Evolutionary conservation across 768 basidiomycete genomes (phyloP).

Genomic region (Tubosaeta sp.): DNA sequence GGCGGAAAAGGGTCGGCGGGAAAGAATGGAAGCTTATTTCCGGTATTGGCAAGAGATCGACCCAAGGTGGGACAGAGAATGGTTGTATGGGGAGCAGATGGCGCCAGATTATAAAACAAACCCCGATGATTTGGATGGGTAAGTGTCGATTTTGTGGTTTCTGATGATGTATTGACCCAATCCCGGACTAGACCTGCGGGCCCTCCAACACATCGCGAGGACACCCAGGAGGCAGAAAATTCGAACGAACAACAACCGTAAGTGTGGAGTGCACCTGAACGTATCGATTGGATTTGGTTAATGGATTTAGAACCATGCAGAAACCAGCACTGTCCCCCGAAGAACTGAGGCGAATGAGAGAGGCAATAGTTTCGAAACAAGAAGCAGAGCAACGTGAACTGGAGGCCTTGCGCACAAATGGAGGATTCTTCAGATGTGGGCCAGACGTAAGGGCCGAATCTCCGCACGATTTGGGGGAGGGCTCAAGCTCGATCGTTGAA

Average conservation of each 20-base stretch:
- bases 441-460: neutral
- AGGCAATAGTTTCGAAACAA: conserved; percentile 11
- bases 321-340: conserved; percentile 1
- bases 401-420: neutral
- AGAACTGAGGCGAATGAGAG: conserved; percentile 5
- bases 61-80: conserved; percentile 20
- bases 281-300: neutral
- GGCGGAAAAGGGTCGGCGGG: conserved; percentile 22
- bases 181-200: conserved; percentile 5
- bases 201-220: conserved; percentile 1
- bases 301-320: neutral
- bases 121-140: conserved; percentile 1
- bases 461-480: neutral
- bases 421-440: neutral
- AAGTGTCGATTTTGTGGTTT: neutral
- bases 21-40: conserved; percentile 26
- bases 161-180: neutral
- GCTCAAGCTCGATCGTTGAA: neutral
- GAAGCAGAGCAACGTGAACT: conserved; percentile 13
- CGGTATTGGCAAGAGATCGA: conserved; percentile 25
- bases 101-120: neutral
- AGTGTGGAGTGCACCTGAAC: neutral
- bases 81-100: conserved; percentile 20
- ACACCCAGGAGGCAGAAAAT: neutral
- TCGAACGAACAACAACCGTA: neutral